phyloP scores from a whole-genome alignment of 345 rosid genomes.

The Salix koriyanagi region DNA sequence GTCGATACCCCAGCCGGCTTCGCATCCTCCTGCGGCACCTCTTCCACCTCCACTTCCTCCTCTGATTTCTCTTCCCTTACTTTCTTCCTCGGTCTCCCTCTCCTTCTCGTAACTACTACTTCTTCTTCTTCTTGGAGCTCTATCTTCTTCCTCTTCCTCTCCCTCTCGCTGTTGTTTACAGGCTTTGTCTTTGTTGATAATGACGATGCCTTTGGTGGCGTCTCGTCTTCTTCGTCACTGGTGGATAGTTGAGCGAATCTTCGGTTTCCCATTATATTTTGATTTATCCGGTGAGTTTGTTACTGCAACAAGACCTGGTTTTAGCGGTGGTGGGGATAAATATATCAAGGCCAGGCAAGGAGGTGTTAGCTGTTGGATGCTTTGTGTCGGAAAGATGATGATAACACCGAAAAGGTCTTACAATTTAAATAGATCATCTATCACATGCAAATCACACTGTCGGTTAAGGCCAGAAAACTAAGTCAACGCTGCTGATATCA shows the following conservation, averaged over 20 bases:
- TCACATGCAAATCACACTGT: background rate
- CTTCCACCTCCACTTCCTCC: slow-evolving; percentile 42
- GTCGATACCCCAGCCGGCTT: slow-evolving; percentile 64
- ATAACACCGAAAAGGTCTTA: background rate
- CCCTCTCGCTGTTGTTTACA: slow-evolving; percentile 12
- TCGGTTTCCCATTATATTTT: slow-evolving; percentile 46
- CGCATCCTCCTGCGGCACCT: slow-evolving; percentile 64
- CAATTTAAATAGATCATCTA: background rate
- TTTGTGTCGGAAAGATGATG: background rate
- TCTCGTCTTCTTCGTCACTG: slow-evolving; percentile 74
- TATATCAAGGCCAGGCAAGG: background rate
- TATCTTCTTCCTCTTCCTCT: slow-evolving; percentile 51
- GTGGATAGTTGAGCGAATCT: slow-evolving; percentile 67
- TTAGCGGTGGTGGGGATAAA: background rate
- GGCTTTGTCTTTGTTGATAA: slow-evolving; percentile 24
- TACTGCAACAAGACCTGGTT: too few species aligned
- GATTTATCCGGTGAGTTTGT: background rate
- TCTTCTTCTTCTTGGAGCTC: slow-evolving; percentile 42
- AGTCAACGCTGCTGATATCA: too few species aligned
- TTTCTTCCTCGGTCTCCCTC: slow-evolving; percentile 26
- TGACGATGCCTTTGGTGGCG: slow-evolving; percentile 16
- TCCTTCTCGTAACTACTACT: slow-evolving; percentile 27
- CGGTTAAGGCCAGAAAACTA: too few species aligned
- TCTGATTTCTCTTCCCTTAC: slow-evolving; percentile 10
- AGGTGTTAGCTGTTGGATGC: background rate